Base-by-base conservation (phyloP, 2,329 filamentous ascomycete species). In the Pseudogymnoascus sp. region DNA sequence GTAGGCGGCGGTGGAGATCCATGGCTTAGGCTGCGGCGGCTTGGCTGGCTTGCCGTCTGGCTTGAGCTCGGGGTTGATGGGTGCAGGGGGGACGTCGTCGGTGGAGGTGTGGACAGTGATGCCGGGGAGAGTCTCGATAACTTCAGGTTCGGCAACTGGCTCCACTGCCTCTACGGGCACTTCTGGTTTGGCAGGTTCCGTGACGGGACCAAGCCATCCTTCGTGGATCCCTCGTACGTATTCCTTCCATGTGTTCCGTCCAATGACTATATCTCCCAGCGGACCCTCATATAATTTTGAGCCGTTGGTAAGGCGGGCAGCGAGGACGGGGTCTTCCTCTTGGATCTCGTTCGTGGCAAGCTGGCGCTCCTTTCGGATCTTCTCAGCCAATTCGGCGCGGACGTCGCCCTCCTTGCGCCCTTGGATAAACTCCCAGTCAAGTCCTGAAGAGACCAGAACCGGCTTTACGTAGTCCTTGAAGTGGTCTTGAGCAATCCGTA, bases 401-500 rank as follows among this genome's bases (percentile, higher is more conserved):
- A 99, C 85, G 72, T 99, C 93, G n/a, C 94, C 94, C 78, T 97
- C 90, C 73, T 88, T 87, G 62, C 92, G 82, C 4, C 93, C 94
- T 76, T 97, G 93, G 5, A 97, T 84, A 63, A 97, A 95, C 70
- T 97, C 93, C 86, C 95, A 97, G 74, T 99, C 94, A 72, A 97
- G 78, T 0, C 92, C 92, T 1, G 91, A 93, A 2, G 91, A 89
- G 3, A 94, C 90, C 40, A 99, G 78, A 25, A 99, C 84, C 1
- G 94, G 94, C 79, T 97, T 97, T 47, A 97, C 84, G 73, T 97
- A 99, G 74, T 96, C 91, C 71, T 92, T 88, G 76, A 96, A 99
- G 76, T 97, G 92, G 69, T 97, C 92, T 70, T 96, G 89, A n/a
- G 92, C 90, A 44, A 84, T 77, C 63, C 92, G 84, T 62, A 97